Conservation (phyloP, 306 rosid genomes). For the Vicia villosa region DNA sequence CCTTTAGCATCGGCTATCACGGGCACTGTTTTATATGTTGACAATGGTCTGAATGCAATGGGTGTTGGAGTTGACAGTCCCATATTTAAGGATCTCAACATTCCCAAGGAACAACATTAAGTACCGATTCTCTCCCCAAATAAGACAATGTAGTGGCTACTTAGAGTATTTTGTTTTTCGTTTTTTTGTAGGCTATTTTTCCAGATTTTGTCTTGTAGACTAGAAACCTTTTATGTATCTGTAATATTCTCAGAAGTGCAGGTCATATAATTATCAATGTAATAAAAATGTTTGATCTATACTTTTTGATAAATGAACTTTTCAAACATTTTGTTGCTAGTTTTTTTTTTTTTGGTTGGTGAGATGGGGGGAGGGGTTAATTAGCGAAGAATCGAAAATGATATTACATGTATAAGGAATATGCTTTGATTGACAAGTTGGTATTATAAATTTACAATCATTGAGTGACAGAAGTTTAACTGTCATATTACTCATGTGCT, state of each 20-base stretch:
- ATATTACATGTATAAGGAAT: constrained; percentile 12
- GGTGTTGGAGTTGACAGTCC: constrained; percentile 88
- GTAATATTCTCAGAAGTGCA: constrained; percentile 15
- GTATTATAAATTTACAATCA: constrained; percentile 27
- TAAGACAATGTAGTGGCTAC: constrained; percentile 17
- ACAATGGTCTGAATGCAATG: constrained; percentile 91
- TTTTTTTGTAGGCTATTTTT: constrained; percentile 38
- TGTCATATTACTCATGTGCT: constrained; percentile 4
- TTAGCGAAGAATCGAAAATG: not conserved
- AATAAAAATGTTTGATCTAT: constrained; percentile 18
- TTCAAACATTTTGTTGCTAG: not conserved
- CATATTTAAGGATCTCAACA: constrained; percentile 47
- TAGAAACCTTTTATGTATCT: constrained; percentile 6
- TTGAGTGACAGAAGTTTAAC: constrained; percentile 11
- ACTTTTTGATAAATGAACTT: not conserved
- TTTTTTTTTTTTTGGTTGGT: not conserved
- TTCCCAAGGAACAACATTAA: constrained; percentile 52
- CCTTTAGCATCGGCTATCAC: constrained; percentile 96
- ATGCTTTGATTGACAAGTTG: constrained; percentile 20
- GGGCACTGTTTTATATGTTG: constrained; percentile 79
- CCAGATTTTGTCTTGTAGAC: not conserved
- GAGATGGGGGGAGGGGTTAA: not conserved
- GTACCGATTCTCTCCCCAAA: not conserved
- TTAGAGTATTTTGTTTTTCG: constrained; percentile 33
- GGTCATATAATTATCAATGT: constrained; percentile 18